Percentiles rank a stretch among this genome's conserved stretches.
phyloP scores from a whole-genome alignment of 352 stramenopile species.

The Phytopythium kandeliae region DNA sequence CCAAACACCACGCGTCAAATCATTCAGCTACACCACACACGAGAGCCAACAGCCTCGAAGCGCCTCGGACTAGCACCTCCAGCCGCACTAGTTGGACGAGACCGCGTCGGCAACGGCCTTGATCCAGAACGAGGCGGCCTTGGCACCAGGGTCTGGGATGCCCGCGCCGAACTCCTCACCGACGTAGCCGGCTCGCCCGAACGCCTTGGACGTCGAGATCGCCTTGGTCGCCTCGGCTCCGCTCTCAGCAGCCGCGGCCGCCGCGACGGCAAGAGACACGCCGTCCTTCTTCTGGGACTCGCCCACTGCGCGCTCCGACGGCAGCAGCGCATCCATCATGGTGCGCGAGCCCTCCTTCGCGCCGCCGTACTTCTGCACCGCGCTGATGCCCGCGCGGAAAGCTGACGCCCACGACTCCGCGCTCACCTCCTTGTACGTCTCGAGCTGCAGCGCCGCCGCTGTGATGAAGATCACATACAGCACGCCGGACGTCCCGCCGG shows the following conservation, averaged over 20 bases:
- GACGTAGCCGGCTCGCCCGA: constrained; percentile 87
- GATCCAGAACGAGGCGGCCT: constrained; percentile 91
- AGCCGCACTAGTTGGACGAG: constrained; percentile 16
- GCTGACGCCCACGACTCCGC: constrained; percentile 38
- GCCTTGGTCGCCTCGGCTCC: constrained; percentile 89
- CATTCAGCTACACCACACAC: background rate
- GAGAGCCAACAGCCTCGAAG: too few species aligned
- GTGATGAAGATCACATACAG: constrained; percentile 94
- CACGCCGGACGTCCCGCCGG: constrained; percentile 93
- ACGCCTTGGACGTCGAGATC: constrained; percentile 79
- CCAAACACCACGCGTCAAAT: too few species aligned
- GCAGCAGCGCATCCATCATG: constrained; percentile 95
- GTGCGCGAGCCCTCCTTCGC: constrained; percentile 92
- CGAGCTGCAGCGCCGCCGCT: constrained; percentile 46
- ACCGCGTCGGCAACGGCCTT: constrained; percentile 45
- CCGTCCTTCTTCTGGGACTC: constrained; percentile 16
- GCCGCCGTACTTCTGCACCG: constrained; percentile 90
- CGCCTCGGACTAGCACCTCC: too few species aligned
- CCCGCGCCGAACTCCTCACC: constrained; percentile 74
- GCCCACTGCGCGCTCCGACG: constrained; percentile 59
- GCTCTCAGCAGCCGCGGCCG: constrained; percentile 66
- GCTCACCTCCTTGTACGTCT: constrained; percentile 25
- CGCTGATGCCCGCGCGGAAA: constrained; percentile 74
- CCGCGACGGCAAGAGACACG: constrained; percentile 25
- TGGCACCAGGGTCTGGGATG: constrained; percentile 93